phyloP scores from a whole-genome alignment of 1,284 basidiomycete genomes.

The Clitocybe nebularis region DNA sequence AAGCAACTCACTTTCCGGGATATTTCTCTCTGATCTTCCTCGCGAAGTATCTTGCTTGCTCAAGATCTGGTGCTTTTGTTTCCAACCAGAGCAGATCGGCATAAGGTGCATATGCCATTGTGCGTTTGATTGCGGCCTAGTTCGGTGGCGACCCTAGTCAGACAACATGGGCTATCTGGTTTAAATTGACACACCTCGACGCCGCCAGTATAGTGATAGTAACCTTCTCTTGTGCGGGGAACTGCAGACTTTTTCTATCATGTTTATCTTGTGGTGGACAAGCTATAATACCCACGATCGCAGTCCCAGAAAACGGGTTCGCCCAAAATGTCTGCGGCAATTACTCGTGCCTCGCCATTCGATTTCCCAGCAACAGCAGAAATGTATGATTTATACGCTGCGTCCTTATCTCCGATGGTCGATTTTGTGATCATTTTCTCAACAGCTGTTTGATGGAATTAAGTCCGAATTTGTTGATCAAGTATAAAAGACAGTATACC shows the following conservation, averaged over 20 bases:
- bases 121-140: constrained; percentile 78
- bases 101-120: constrained; percentile 76
- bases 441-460: constrained; percentile 45
- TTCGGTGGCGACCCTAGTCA: not conserved
- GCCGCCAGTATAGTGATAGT: constrained; percentile 88
- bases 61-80: constrained; percentile 81
- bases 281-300: constrained; percentile 54
- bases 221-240: constrained; percentile 88
- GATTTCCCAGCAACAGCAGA: constrained; percentile 64
- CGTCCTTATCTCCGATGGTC: constrained; percentile 49
- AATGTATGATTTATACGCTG: constrained; percentile 58
- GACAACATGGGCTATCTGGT: not conserved
- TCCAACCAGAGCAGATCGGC: constrained; percentile 89
- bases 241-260: constrained; percentile 37
- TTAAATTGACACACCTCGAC: constrained; percentile 42
- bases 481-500: constrained; percentile 54
- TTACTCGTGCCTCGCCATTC: constrained; percentile 66
- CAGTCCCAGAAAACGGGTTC: constrained; percentile 80
- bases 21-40: constrained; percentile 68
- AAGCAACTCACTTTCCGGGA: constrained; percentile 60
- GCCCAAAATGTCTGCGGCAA: constrained; percentile 74
- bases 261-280: constrained; percentile 4
- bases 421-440: constrained; percentile 51
- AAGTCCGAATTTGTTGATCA: too few species aligned
- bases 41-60: constrained; percentile 79